Evolutionary conservation across 306 rosid genomes (phyloP).

Genomic region (Citrullus mucosospermus): DNA sequence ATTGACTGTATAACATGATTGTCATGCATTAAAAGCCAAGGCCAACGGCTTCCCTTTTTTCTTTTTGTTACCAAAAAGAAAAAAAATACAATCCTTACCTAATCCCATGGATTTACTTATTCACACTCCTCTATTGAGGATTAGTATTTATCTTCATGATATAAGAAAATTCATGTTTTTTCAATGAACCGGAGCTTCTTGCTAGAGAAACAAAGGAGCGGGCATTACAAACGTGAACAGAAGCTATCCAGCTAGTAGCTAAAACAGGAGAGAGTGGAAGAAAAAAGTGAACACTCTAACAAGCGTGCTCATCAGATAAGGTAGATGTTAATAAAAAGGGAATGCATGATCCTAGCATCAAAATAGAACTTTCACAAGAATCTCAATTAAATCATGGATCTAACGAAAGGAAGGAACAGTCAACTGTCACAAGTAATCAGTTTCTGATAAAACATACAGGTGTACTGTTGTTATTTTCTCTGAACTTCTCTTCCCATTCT

Average conservation of each 20-base stretch:
- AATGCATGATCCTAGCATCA: not conserved
- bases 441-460: slow-evolving; percentile 38
- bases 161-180: not conserved
- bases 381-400: slow-evolving; percentile 1
- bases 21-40: not conserved
- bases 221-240: not conserved
- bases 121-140: not conserved
- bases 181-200: not conserved
- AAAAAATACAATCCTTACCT: not conserved
- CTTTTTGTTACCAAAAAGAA: not conserved
- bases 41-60: not conserved
- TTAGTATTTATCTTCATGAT: not conserved
- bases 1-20: not conserved
- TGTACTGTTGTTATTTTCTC: slow-evolving; percentile 69
- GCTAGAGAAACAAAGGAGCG: not conserved
- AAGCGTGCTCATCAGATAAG: not conserved
- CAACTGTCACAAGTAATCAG: not conserved
- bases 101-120: not conserved
- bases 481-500: slow-evolving; percentile 89
- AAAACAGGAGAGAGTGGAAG: not conserved
- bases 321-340: not conserved
- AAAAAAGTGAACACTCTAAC: not conserved
- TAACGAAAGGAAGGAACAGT: not conserved
- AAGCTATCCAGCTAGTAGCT: not conserved
- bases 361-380: not conserved